Base-by-base conservation (phyloP, 2,329 filamentous ascomycete species). In the Metarhizium robertsii region DNA sequence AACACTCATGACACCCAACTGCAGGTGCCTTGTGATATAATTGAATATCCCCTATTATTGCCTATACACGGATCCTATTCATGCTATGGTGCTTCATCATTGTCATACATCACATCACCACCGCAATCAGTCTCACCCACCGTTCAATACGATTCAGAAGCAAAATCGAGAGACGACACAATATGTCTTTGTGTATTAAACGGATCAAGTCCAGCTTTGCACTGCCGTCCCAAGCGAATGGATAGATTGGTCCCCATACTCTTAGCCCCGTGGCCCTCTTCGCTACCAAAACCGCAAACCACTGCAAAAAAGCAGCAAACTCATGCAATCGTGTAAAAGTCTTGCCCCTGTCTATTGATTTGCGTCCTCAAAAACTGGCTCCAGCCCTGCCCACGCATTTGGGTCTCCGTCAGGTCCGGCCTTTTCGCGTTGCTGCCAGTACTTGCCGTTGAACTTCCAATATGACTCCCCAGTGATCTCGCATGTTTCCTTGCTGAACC, bases 391-490 rank as follows among this genome's bases (percentile, higher is more conserved):
- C 91, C 92, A 89, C 54, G 75, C 76, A 64, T 76, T 66, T 34
- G 65, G 55, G 58, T 81, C 77, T 53, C 87, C 83, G 55, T 78
- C 71, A 6, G 75, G 74, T 20, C 84, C 85, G 45, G 85, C 86
- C 69, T 76, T 78, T 52, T 87, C 79, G 58, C 90, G 79, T 64
- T 84, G 76, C 64, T 83, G 78, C 94, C 94, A 99, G 71, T 99
- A 99, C 69, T 88, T 81, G 43, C 87, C 88, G 65, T 85, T 95
- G 65, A 92, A 95, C 62, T 85, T 79, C 94, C 94, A 99, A 72
- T 87, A 96, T 61, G 86, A 80, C 71, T 96, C 90, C 0, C 94
- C 92, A 3, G 92, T 96, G 18, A 88, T 75, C 43, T 88, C 81
- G 70, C 90, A 92, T 61, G 71, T 80, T 2, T 77, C 77, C 73